Evolutionary conservation across 2,329 filamentous ascomycete genomes (phyloP), one percentile per base, ranked within the genome.

Genomic region (Apiospora saccharicola): DNA sequence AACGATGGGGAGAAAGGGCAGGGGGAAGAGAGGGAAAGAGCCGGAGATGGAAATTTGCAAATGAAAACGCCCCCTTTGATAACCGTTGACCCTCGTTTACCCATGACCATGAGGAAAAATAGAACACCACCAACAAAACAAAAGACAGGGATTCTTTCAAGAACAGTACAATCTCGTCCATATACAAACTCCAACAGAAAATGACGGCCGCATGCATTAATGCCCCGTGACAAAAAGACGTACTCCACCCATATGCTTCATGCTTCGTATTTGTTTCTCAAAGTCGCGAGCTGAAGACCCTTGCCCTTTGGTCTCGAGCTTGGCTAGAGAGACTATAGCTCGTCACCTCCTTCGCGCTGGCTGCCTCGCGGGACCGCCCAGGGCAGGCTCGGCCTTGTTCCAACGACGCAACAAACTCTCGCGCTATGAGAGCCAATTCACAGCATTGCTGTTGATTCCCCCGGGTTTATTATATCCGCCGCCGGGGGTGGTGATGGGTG

Each of bases 401-500:
- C 69, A 75, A 73, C 71, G 73, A 67, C 69, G 72, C 24, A 75
- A 68, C 69, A 75, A 72, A 46, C 68, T 64, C 70, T 75, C 75
- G 74, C 72, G 72, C 73, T 80, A 80, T 53, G 78, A 79, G 74
- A 80, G 76, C 80, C 80, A 81, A 68, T 80, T 76, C 16, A 77
- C 76, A 68, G 74, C 75, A 64, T 22, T 61, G 30, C 34, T 64
- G 57, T 64, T 37, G 57, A 4, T n/a, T 57, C 51, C 51, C 16
- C 14, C 51, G 6, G 51, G 51, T 14, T 57, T 64, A 19, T 16
- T 19, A n/a, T 41, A 41, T 7, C 30, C 34, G 1, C 57, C 57
- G 34, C 67, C 61, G 16, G 72, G 72, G 26, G 77, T 76, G 72
- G 74, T 72, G 43, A 70, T 67, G 34, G 68, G 72, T 70, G 57